Base-by-base conservation (phyloP, 2,329 filamentous ascomycete genomes). In the Lachnellula occidentalis region DNA sequence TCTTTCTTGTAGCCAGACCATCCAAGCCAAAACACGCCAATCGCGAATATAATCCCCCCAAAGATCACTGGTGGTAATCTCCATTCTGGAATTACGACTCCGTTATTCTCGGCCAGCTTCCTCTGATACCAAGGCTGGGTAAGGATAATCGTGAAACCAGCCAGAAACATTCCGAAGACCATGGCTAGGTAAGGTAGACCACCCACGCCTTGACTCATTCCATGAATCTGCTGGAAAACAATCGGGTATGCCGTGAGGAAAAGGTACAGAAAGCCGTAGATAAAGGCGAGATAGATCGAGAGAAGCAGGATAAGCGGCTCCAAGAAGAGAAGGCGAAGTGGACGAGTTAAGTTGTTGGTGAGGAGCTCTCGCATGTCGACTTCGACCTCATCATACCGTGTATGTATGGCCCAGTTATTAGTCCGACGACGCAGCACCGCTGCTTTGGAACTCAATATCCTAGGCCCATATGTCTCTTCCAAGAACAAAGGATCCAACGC, bases 121-220 rank as follows among this genome's bases (percentile, higher is more conserved):
- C 36, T 14, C 5, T 15, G 14, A 17, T 37, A 37, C 14, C 14
- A 37, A 17, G 36, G 14, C 14, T 37, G 12, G 14, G n/a, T 37
- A 50, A 72, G 75, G 0, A 78, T 74, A 3, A 85, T 74, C 60
- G 88, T 89, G 17, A 78, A 71, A 1, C 39, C 67, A 4, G 75
- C 78, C 4, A 85, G 66, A 15, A 82, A 56, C 1, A 83, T 78
- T 7, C 86, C 86, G 0, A 88, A 66, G 1, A 85, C 67, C 57
- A 87, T 77, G 31, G 76, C 81, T 4, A 87, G 67, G 64, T 88
- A 88, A 0, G 86, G 85, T 0, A 89, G 72, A 2, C 78, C 74
- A 1, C 80, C 77, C 0, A 76, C 70, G 0, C 88, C 65, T 1
- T 71, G 71, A 8, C 74, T 74, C 85, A 85, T 90, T 21, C 82